Evolutionary conservation across 1,139 yeast species (phyloP), one percentile per base, ranked within the genome.

Genomic region (Pichia sorboxylosa): DNA sequence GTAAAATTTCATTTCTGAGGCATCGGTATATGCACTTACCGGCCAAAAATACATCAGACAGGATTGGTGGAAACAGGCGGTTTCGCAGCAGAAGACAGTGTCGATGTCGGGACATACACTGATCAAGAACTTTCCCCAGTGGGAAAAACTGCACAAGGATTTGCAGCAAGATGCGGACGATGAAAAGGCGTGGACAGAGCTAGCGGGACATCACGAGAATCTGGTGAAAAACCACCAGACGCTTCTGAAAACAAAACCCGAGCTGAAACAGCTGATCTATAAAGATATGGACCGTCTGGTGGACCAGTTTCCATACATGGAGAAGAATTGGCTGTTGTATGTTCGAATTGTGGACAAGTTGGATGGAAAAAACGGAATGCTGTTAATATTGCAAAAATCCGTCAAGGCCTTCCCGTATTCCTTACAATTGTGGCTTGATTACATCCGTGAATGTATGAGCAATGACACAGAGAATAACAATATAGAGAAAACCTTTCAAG

Each of bases 391-490:
- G 27, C 57, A 62, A n/a, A 50, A 55, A 18, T 62, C 79, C 0
- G 63, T 74, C 4, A 58, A 54, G 8, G 56, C 57, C 0, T 72
- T 68, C 41, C 81, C 81, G 1, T 56, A 59, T 27, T 73, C 80
- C 2, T 43, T 76, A 9, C 78, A 70, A n/a, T 54, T 79, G 4
- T 79, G 90, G 90, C 46, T 59, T 2, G 84, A 77, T 42, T 77
- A 73, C 47, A 11, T 21, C 2, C 10, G 13, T 3, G 17, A 17
- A 4, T 14, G 6, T 5, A n/a, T n/a, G n/a, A n/a, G n/a, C n/a
- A 16, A 18, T 3, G 11, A 17, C 27, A 73, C 77, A 1, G 46
- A 73, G 20, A 48, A 64, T 6, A 57, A 71, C 4, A 58, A 61
- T 39, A 48, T 51, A 17, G 21, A 44, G 3, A 40, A 42, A 9